Conservation (phyloP, 345 rosid species). For the Arabidopsis suecica region DNA sequence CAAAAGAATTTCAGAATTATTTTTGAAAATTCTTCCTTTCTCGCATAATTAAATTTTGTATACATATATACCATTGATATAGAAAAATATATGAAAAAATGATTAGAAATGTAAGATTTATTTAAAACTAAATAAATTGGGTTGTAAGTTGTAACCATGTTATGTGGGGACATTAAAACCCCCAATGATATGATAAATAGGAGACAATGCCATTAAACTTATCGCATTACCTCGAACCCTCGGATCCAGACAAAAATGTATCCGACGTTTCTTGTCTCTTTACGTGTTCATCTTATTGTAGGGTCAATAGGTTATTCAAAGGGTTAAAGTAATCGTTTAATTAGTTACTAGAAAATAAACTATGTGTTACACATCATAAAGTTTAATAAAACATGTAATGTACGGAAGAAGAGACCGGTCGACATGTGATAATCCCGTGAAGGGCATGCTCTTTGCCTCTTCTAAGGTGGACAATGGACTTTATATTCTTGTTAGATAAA, state of each 20-base stretch:
- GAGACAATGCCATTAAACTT: conserved; percentile 36
- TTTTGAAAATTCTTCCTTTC: neutral
- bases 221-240: conserved; percentile 38
- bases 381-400: conserved; percentile 39
- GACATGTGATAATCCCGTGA: conserved; percentile 49
- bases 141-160: conserved; percentile 28
- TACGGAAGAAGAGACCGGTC: conserved; percentile 44
- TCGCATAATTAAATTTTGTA: neutral
- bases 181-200: conserved; percentile 24
- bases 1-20: neutral
- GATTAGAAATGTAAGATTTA: neutral
- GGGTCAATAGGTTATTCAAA: conserved; percentile 5
- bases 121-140: neutral
- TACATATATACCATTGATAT: neutral
- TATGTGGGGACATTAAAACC: conserved; percentile 34
- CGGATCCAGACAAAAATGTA: conserved; percentile 31
- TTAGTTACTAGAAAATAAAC: neutral
- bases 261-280: conserved; percentile 36
- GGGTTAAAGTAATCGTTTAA: neutral
- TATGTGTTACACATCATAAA: conserved; percentile 1
- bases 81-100: neutral
- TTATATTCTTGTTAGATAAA: conserved; percentile 23
- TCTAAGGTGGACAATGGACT: conserved; percentile 40
- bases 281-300: conserved; percentile 32
- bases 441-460: conserved; percentile 41